Evolutionary conservation across 441 rosid genomes (phyloP).

Genomic region (Macaranga tanarius): DNA sequence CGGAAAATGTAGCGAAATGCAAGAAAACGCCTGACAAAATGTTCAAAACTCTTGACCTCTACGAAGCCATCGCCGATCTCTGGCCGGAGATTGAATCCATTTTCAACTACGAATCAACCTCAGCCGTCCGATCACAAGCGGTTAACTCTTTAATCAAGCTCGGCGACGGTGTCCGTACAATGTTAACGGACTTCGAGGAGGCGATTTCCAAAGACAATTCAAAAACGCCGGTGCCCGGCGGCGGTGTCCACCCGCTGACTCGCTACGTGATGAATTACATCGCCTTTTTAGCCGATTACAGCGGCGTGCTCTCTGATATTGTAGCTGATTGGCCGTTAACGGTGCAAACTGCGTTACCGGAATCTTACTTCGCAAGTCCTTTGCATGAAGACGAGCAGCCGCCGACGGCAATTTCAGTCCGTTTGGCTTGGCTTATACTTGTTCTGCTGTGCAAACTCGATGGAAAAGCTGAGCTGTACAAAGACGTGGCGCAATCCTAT

Average conservation of each 20-base stretch:
- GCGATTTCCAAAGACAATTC: constrained; percentile 66
- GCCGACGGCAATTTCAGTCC: constrained; percentile 43
- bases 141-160: constrained; percentile 51
- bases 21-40: constrained; percentile 70
- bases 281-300: constrained; percentile 63
- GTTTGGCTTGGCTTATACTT: constrained; percentile 72
- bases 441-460: constrained; percentile 77
- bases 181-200: constrained; percentile 58
- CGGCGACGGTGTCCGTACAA: constrained; percentile 46
- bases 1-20: constrained; percentile 54
- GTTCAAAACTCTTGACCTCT: constrained; percentile 70
- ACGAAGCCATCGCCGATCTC: constrained; percentile 54
- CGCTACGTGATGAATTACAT: constrained; percentile 85
- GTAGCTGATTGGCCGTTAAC: constrained; percentile 52
- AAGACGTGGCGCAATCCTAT: constrained; percentile 70
- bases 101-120: constrained; percentile 54
- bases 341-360: constrained; percentile 43
- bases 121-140: constrained; percentile 50
- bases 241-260: constrained; percentile 74
- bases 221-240: constrained; percentile 55
- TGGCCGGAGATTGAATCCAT: constrained; percentile 58
- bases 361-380: constrained; percentile 42
- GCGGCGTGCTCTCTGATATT: constrained; percentile 48
- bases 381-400: constrained; percentile 25
- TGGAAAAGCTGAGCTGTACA: constrained; percentile 58